Evolutionary conservation across 495 filamentous ascomycete genomes (phyloP).

Genomic region (Hypoxylon fragiforme): DNA sequence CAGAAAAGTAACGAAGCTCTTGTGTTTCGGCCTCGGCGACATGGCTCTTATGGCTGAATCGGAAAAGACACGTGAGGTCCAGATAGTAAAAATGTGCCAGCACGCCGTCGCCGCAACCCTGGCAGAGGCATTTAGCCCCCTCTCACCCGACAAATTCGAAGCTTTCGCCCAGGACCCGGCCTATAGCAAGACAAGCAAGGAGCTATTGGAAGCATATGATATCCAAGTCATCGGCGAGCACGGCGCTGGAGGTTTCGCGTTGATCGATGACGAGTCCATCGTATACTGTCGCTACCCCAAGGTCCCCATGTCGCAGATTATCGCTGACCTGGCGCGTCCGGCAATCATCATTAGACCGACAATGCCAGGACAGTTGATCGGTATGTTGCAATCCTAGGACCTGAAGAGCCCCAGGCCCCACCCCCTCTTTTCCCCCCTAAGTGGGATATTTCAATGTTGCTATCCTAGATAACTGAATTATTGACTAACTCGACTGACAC

Average conservation of each 20-base stretch:
- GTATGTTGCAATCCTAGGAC: too few relatives aligned
- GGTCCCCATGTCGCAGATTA: constrained; percentile 32
- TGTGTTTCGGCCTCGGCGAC: constrained; percentile 16
- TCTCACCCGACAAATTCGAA: background rate
- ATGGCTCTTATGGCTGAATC: background rate
- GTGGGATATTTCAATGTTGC: background rate
- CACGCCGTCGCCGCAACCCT: constrained; percentile 7
- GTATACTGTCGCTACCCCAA: constrained; percentile 27
- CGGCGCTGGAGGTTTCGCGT: constrained; percentile 29
- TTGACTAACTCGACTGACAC: too few relatives aligned
- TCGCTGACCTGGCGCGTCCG: constrained; percentile 33
- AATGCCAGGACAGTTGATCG: too few relatives aligned
- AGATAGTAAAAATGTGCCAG: background rate
- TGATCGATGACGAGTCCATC: constrained; percentile 26
- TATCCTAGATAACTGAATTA: too few relatives aligned
- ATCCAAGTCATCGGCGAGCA: constrained; percentile 32
- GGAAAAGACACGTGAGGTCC: too few relatives aligned
- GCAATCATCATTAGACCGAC: constrained; percentile 37
- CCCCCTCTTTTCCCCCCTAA: background rate
- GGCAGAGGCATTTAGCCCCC: background rate
- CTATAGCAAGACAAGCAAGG: background rate
- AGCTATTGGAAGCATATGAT: background rate
- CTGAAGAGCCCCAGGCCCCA: background rate
- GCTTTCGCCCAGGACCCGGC: constrained; percentile 12
- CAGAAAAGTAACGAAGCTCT: constrained; percentile 5